Evolutionary conservation across 1,139 yeast species (phyloP), one percentile per base, ranked within the genome.

Genomic region (Taphrina flavorubra): DNA sequence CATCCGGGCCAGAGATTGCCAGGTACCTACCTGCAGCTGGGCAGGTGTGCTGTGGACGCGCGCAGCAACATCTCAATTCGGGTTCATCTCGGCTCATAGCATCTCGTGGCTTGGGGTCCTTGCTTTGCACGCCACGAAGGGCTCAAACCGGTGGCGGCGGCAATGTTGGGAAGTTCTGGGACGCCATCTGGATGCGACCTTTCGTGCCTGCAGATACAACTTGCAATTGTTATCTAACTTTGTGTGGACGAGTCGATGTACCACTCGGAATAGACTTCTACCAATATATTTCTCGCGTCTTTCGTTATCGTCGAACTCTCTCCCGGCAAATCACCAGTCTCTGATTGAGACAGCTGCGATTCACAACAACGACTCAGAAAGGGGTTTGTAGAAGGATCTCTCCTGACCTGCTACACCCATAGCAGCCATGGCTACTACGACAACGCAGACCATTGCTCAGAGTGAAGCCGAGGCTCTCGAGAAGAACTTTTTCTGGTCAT

Each of bases 401-500:
- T 14, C 11, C 14, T 39, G 42, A 1, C 2, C 6, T 14, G 11
- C 42, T 39, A 39, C 14, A 11, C 42, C 2, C 14, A 39, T 14
- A 44, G 8, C n/a, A n/a, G n/a, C 47, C 13, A 16, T 6, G 11
- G 46, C 46, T 51, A 40, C 62, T n/a, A 58, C 62, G 10, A 25
- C 25, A n/a, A 63, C 53, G 20, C 53, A 63, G 16, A 55, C 55
- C 13, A 57, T 10, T 25, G 44, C 11, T 11, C 37, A n/a, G 36
- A 49, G 64, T 16, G 70, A 68, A 25, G 57, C 55, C 14, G 60
- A 40, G 18, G 44, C 31, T 34, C 51, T 56, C 8, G 56, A 47
- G 46, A 39, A 79, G 62, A 90, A 88, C 72, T 92, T 89, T 77
- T 89, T 88, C 78, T 90, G 97, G 94, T 90, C 97, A 0, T 84